Base-by-base conservation (phyloP, 2,329 filamentous ascomycete genomes). In the Colletotrichum spaethianum region DNA sequence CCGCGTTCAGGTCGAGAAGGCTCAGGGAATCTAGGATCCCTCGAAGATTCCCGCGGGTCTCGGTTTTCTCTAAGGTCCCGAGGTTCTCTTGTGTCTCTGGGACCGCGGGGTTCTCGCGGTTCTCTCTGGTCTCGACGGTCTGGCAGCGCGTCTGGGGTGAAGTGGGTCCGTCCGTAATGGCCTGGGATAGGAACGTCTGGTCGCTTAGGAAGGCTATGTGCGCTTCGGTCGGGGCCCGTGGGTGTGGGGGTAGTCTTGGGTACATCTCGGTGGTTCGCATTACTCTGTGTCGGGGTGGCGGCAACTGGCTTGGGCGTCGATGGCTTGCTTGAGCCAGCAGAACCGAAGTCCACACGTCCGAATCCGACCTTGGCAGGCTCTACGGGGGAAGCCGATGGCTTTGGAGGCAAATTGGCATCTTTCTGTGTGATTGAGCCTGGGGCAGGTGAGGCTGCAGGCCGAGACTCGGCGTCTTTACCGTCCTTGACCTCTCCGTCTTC, bases 401-500 rank as follows among this genome's bases (percentile, higher is more conserved):
- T 75, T 20, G 65, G 28, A 60, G 72, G 70, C 64, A 59, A 76
- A 33, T 73, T 73, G 42, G 67, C 31, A 53, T 40, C 67, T 75
- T 52, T 73, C 23, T 68, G 68, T 9, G 33, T 26, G 18, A 40
- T 16, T 1, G 59, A 57, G 31, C 56, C 74, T 36, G 57, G 53
- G n/a, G 33, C 53, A 12, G 65, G 48, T 12, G 67, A 26, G 23
- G 46, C 56, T n/a, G 67, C 42, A 7, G 67, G 48, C 31, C 52
- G 67, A 44, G 48, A 28, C 28, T 65, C 67, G 48, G 9, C 28
- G 23, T 72, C 65, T 38, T 63, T 68, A 67, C 26, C 85, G 76
- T 94, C 92, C 74, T 91, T 89, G 31, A 94, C 92, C 79, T 94
- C 93, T 26, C 93, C 93, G 77, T 94, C 93, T 79, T 94, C 93